Evolutionary conservation across 176 grass and related monocot species (phyloP), one percentile per base, ranked within the genome.

Genomic region (Oryza meridionalis): DNA sequence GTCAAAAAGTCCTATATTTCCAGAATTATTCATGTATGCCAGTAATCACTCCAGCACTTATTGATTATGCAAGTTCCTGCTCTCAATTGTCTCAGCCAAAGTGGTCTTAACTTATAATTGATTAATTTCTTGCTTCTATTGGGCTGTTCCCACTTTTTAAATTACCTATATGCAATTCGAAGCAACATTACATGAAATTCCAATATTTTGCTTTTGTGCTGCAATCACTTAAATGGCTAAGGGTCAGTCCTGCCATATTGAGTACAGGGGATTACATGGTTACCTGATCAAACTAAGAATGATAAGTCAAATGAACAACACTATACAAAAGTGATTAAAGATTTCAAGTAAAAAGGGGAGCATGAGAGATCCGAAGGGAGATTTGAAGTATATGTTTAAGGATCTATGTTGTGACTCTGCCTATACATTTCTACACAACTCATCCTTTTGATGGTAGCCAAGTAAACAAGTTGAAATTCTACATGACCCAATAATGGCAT

Each of bases 361-460:
- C 38, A 61, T 42, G 77, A 59, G 13, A 27, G 13, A 80, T 2
- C 40, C 1, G 47, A 74, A 40, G 51, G 11, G 13, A 21, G 16
- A 50, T 29, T 74, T 14, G 1, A 1, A 16, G 4, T 11, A 73
- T 10, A 63, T 22, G 58, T 31, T 42, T 37, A 33, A 79, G 70
- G 71, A 76, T 11, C 27, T 53, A 40, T 65, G 29, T 6, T 65
- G 82, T 81, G 71, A 69, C 62, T 85, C 12, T 63, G 46, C 31
- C 50, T 17, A 33, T 22, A 24, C 27, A 53, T 76, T 53, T 70
- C 26, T 84, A 55, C 64, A 40, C 65, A 72, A 81, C 13, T 22
- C 35, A n/a, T 69, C 9, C 21, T 35, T 76, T 19, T 12, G 32
- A 53, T 40, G 77, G 55, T 50, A 73, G 19, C 29, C 27, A 6